Evolutionary conservation across 352 stramenopile genomes (phyloP).

Genomic region (Phytophthora megakarya): DNA sequence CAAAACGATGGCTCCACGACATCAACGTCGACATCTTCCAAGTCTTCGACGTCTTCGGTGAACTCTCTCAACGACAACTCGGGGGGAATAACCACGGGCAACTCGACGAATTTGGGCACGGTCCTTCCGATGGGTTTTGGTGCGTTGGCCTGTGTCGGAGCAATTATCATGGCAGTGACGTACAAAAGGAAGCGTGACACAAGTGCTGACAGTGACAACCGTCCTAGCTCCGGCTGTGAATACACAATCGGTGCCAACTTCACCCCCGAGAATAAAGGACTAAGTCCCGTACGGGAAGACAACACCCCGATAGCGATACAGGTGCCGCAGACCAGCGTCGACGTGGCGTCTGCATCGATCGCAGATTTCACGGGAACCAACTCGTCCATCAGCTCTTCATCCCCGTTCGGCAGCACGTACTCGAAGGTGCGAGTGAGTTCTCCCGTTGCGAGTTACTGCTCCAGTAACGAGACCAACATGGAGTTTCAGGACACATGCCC

Average conservation of each 20-base stretch:
- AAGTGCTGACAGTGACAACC: constrained; percentile 1
- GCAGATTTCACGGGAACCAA: constrained; percentile 24
- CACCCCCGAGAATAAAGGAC: constrained; percentile 31
- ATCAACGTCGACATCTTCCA: constrained; percentile 13
- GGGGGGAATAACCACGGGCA: neutral
- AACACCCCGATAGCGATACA: neutral
- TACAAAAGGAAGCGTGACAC: constrained; percentile 45
- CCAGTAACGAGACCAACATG: constrained; percentile 35
- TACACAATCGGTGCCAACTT: constrained; percentile 34
- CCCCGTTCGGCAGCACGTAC: constrained; percentile 27
- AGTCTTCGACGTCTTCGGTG: constrained; percentile 22
- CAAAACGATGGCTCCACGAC: constrained; percentile 6
- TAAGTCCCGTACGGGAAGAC: constrained; percentile 24
- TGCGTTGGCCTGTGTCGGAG: constrained; percentile 43
- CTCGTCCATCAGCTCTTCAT: constrained; percentile 24
- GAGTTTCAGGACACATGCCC: constrained; percentile 29
- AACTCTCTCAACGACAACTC: constrained; percentile 24
- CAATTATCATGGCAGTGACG: constrained; percentile 43
- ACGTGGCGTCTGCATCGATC: constrained; percentile 6
- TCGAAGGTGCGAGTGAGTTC: constrained; percentile 39
- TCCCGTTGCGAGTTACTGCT: constrained; percentile 19
- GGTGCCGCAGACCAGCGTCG: neutral
- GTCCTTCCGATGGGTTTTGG: constrained; percentile 32
- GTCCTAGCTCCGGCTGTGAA: constrained; percentile 29
- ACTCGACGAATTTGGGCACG: constrained; percentile 11